phyloP scores from a whole-genome alignment of 225 moss, liverwort and hornwort genomes.

The Pseudoscleropodium purum region DNA sequence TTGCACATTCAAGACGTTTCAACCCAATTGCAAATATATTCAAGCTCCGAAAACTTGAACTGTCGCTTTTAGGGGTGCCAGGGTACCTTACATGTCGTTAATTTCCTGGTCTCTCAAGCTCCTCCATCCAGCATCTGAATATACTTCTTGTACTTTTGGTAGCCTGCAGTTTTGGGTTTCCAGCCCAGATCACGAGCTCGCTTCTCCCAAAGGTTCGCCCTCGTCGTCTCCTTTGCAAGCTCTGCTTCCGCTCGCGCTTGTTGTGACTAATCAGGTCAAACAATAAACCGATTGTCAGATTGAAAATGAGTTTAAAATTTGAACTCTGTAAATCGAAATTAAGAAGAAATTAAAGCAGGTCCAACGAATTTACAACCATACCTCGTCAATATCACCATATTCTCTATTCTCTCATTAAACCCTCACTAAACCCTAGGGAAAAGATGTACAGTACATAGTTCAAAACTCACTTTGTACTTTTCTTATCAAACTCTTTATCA shows the following conservation, averaged over 20 bases:
- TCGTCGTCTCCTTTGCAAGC: slow-evolving; percentile 42
- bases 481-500: not conserved
- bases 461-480: not conserved
- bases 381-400: not conserved
- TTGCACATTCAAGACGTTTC: not conserved
- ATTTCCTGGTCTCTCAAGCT: slow-evolving; percentile 2
- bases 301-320: not conserved
- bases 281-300: not conserved
- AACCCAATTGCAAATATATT: not conserved
- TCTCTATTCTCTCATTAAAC: not conserved
- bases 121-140: slow-evolving; percentile 45
- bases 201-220: slow-evolving; percentile 65
- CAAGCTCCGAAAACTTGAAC: not conserved
- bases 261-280: not conserved
- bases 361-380: not conserved
- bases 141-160: slow-evolving; percentile 46
- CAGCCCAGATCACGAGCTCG: slow-evolving; percentile 69
- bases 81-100: not conserved
- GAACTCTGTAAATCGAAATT: not conserved
- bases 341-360: not conserved
- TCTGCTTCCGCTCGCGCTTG: slow-evolving; percentile 48
- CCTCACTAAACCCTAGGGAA: not conserved
- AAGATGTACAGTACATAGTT: not conserved
- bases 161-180: slow-evolving; percentile 42
- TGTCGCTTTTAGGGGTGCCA: not conserved